Base-by-base conservation (phyloP, 371 early-diverging fungal species). In the Mortierella sp. region DNA sequence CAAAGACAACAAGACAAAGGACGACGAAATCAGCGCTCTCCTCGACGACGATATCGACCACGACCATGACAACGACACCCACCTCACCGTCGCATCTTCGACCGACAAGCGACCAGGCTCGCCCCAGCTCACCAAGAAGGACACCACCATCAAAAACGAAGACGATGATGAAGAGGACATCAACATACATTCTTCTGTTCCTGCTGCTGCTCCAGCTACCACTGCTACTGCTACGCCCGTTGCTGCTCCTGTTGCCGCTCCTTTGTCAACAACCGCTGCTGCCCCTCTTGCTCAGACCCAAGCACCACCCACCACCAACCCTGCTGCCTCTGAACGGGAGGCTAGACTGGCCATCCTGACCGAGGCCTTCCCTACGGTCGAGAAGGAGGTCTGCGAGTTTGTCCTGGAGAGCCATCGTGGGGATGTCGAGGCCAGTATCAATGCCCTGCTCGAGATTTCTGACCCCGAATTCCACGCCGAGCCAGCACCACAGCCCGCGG, bases 341-440 rank as follows among this genome's bases (percentile, higher is more conserved):
- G 76, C 71, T 8, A 79, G 71, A 58, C 48, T 83, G 34, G 73
- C 84, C 53, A 83, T 79, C 70, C 58, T 83, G 65, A 79, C 84
- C 0, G 84, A 83, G 40, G 84, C 84, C 26, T 83, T 83, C 58
- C 84, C 84, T 1, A 76, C 79, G 6, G 84, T 83, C 2, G 84
- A 83, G 44, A 83, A 73, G 65, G 84, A 83, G 58, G 79, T 83
- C 3, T 83, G 84, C 44, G 84, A 83, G 65, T 83, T 83, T 64
- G 79, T 83, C 22, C 58, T 83, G 73, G 84, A 83, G 65, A 79
- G 76, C 40, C 84, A 83, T 53, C 84, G 79, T 53, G 84, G 84
- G 26, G 43, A 83, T 66, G 79, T 83, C 44, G 84, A 83, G 61
- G 84, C 79, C 39, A 79, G 79, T 61, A 79, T 83, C 71, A 83